phyloP scores from a whole-genome alignment of 352 stramenopile species.

The Pythium monospermum region DNA sequence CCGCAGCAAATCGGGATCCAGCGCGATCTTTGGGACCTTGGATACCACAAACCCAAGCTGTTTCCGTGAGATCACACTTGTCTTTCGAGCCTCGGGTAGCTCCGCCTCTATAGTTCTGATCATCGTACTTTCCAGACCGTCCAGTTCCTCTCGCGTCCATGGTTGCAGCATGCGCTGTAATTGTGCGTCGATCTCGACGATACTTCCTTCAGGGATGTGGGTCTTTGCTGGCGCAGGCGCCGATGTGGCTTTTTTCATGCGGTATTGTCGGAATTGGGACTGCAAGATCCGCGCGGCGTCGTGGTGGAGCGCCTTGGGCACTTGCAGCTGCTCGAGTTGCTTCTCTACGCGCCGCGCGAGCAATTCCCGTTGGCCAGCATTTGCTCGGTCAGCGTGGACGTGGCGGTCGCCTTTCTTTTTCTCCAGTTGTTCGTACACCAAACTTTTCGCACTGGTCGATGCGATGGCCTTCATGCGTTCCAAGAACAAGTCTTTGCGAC shows the following conservation, averaged over 20 bases:
- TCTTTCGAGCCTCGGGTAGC: conserved; percentile 24
- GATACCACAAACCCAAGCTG: conserved; percentile 51
- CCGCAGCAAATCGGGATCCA: conserved; percentile 33
- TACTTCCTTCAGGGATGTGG: neutral
- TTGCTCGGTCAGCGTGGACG: neutral
- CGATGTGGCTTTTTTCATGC: neutral
- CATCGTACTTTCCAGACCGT: conserved; percentile 27
- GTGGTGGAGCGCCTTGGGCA: conserved; percentile 32
- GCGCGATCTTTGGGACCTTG: conserved; percentile 34
- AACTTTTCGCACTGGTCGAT: conserved; percentile 51
- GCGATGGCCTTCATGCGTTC: conserved; percentile 76
- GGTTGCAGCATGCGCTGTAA: conserved; percentile 34
- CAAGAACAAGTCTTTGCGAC: conserved; percentile 62
- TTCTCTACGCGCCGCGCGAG: conserved; percentile 1
- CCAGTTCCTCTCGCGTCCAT: conserved; percentile 38
- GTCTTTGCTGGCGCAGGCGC: neutral
- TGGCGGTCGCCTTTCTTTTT: conserved; percentile 35
- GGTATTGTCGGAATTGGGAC: conserved; percentile 18
- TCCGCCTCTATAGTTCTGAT: conserved; percentile 37
- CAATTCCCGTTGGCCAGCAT: neutral
- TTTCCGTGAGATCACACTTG: conserved; percentile 32
- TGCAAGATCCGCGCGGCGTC: conserved; percentile 27
- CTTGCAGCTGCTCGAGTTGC: conserved; percentile 28
- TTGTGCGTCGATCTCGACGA: conserved; percentile 24
- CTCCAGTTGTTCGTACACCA: conserved; percentile 71